phyloP scores from a whole-genome alignment of 2,329 filamentous ascomycete genomes.

The Cytospora chrysosperma region DNA sequence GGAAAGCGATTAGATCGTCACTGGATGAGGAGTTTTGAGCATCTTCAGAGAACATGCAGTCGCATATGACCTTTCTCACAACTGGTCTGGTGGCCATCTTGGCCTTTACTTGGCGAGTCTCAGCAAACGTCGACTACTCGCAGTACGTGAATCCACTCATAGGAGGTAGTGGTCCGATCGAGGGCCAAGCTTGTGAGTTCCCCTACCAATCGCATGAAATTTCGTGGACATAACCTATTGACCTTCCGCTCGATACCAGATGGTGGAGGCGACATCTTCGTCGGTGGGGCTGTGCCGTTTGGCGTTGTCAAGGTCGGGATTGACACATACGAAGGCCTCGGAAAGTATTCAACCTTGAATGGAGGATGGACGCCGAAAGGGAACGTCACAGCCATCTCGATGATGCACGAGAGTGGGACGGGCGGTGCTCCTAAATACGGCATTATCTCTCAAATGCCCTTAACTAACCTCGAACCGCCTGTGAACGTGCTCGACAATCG shows the following conservation, averaged over 20 bases:
- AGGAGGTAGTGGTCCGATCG: constrained; percentile 45
- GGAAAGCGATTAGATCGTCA: neutral
- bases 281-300: constrained; percentile 43
- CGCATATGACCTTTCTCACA: neutral
- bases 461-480: constrained; percentile 39
- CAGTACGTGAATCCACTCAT: constrained; percentile 45
- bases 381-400: constrained; percentile 48
- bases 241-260: constrained; percentile 17
- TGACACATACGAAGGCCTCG: constrained; percentile 35
- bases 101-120: neutral
- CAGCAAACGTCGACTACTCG: constrained; percentile 14
- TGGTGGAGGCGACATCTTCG: constrained; percentile 45
- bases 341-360: constrained; percentile 31
- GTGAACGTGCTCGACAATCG: constrained; percentile 48
- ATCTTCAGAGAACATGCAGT: neutral
- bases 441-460: constrained; percentile 49
- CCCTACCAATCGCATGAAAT: neutral
- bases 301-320: constrained; percentile 46
- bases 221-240: neutral
- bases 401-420: constrained; percentile 57
- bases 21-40: neutral
- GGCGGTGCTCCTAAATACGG: constrained; percentile 61
- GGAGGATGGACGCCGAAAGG: constrained; percentile 41
- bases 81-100: neutral
- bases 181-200: constrained; percentile 38